These are phyloP conservation scores for Citropsis articulata DNA, from an alignment of 345 rosid species.

Conservation along the genomic window DNA sequence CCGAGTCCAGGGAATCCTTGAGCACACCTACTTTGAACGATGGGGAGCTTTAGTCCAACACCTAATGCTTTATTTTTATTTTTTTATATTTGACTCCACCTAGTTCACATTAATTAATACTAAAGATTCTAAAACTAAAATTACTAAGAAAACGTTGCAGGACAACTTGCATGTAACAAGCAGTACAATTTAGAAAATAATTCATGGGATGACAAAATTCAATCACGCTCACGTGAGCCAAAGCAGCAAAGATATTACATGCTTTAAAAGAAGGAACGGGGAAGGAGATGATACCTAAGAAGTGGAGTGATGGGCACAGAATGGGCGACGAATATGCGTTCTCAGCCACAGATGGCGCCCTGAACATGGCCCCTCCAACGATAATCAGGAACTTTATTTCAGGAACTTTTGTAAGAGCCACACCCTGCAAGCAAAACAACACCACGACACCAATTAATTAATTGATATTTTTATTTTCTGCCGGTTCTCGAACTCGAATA, in stretches of 20 bases:
- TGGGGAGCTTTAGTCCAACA: too few relatives aligned
- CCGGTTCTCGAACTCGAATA: neutral
- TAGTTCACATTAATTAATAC: neutral
- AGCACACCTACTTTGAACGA: neutral
- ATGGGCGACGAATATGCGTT: conserved; percentile 60
- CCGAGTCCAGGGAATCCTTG: neutral
- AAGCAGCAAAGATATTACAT: neutral
- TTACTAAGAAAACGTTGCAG: too few relatives aligned
- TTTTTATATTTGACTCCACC: too few relatives aligned
- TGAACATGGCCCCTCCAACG: conserved; percentile 76
- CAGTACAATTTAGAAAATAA: neutral
- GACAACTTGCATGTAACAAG: too few relatives aligned
- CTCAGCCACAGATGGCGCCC: conserved; percentile 41
- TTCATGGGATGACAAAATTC: neutral
- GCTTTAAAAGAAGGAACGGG: neutral
- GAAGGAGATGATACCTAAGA: conserved; percentile 46
- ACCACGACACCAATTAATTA: neutral
- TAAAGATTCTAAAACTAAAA: neutral
- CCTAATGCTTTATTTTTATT: too few relatives aligned
- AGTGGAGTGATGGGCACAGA: conserved; percentile 63
- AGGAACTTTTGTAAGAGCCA: conserved; percentile 68
- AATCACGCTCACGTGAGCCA: neutral
- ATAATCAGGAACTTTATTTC: conserved; percentile 63
- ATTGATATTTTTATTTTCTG: neutral
- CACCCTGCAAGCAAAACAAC: conserved; percentile 42